Evolutionary conservation across 2,329 filamentous ascomycete genomes (phyloP), one percentile per base, ranked within the genome.

Genomic region (Teratosphaeria epicoccoides): DNA sequence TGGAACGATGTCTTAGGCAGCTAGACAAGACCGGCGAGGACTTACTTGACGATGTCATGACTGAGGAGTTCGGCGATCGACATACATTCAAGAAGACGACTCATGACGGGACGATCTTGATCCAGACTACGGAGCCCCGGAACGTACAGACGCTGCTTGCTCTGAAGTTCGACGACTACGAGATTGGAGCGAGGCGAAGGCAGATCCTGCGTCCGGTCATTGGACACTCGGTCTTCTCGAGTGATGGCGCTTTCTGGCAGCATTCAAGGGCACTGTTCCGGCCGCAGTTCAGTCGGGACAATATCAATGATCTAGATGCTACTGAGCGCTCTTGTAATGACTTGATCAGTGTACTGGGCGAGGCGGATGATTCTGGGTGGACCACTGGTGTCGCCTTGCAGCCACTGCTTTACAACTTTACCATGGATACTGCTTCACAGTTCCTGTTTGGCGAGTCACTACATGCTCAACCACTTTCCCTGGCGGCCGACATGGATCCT

Each of bases 381-480:
- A 67, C 64, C n/a, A 54, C 54, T 5, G 59, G 59, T 6, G 28
- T 37, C 12, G 57, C 67, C 46, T 58, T 68, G n/a, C 64, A 67
- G 33, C 56, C 58, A 11, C 65, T 75, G 20, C 26, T 76, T 64
- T 76, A 76, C 66, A 63, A 68, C n/a, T 54, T 75, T 10, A 76
- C 74, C 1, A 70, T 76, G 51, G 74, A 76, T 55, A 68, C 71
- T n/a, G 72, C 73, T 0, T 74, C 72, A 2, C 73, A 76, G 43
- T 76, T 76, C 53, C 64, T 57, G 12, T 74, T 75, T 59, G 72
- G 73, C 55, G 68, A 74, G 52, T 71, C 60, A 7, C 63, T 69
- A 7, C 33, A 40, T 40, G 33, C 33, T 76, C 33, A 40, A 17
- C 33, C 33, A 40, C 9, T 17, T n/a, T 40, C 33, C 7, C 5